Conservation (phyloP, 495 filamentous ascomycete genomes). For the Annulohypoxylon stygium region DNA sequence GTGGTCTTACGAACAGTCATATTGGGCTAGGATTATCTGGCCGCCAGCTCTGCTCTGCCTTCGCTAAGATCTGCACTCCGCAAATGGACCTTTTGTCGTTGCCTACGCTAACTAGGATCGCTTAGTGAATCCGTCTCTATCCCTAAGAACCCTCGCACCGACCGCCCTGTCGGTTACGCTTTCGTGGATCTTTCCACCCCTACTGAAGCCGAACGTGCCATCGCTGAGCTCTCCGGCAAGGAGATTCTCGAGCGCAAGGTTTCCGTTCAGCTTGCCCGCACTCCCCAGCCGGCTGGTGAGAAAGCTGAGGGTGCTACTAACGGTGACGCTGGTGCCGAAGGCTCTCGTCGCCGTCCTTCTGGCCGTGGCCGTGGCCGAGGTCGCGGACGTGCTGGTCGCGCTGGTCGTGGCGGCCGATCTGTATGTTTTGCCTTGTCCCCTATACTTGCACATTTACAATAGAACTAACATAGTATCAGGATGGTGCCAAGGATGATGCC, state of each 20-base stretch:
- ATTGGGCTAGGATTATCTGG: not conserved
- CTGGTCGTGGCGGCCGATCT: constrained; percentile 78
- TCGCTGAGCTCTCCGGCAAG: constrained; percentile 93
- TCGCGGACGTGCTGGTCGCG: constrained; percentile 78
- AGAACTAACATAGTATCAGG: constrained; percentile 50
- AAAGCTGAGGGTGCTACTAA: constrained; percentile 77
- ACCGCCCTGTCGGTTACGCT: constrained; percentile 97
- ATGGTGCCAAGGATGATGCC: constrained; percentile 64
- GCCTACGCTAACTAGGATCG: constrained; percentile 43
- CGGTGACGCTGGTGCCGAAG: constrained; percentile 76
- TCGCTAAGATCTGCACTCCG: not conserved
- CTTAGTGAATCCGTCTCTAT: constrained; percentile 97
- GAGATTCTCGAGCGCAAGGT: constrained; percentile 98
- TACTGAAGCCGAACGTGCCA: constrained; percentile 92
- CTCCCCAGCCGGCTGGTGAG: constrained; percentile 87
- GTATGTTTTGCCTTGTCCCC: constrained; percentile 64
- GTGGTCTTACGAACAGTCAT: not conserved
- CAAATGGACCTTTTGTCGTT: not conserved
- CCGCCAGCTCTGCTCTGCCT: not conserved
- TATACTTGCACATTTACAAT: not conserved
- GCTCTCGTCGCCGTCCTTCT: constrained; percentile 81
- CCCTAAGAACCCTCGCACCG: constrained; percentile 98
- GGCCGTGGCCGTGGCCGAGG: constrained; percentile 77
- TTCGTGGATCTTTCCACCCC: constrained; percentile 98
- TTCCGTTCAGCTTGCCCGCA: constrained; percentile 97